A percentile compares a stretch with the other conserved stretches of the same genome.
phyloP scores from a whole-genome alignment of 176 grass and related monocot species.

The Oryza glumipatula region DNA sequence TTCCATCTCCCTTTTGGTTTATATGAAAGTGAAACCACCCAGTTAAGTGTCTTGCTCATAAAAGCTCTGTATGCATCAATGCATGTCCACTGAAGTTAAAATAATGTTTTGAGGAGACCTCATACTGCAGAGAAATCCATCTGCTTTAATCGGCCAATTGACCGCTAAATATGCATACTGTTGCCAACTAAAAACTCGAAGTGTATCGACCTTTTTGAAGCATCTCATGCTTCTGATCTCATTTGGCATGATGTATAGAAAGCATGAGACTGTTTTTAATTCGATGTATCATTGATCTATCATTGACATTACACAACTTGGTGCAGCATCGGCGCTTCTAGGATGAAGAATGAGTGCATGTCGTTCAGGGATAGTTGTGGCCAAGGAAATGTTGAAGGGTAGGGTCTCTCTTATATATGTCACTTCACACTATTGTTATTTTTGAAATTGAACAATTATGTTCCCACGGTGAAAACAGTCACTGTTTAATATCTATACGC shows the following conservation, averaged over 20 bases:
- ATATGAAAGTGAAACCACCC: slow-evolving; percentile 19
- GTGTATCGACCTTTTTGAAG: slow-evolving; percentile 24
- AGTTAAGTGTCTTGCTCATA: slow-evolving; percentile 14
- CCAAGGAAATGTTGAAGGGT: slow-evolving; percentile 87
- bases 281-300: slow-evolving; percentile 28
- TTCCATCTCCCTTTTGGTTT: slow-evolving; percentile 11
- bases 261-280: background rate
- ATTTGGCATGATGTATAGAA: slow-evolving; percentile 17
- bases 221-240: slow-evolving; percentile 26
- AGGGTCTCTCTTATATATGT: slow-evolving; percentile 50
- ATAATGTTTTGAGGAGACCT: background rate
- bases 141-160: background rate
- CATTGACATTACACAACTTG: slow-evolving; percentile 39
- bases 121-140: background rate
- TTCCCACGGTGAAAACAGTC: background rate
- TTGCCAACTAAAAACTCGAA: slow-evolving; percentile 3
- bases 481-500: slow-evolving; percentile 3
- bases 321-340: slow-evolving; percentile 96
- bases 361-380: slow-evolving; percentile 69
- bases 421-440: background rate
- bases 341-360: slow-evolving; percentile 94
- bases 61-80: background rate
- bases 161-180: background rate
- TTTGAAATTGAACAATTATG: background rate
- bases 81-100: background rate